A percentile compares a stretch with the other conserved stretches of the same genome.
Evolutionary conservation across 2,329 filamentous ascomycete genomes (phyloP).

Genomic region (Aspergillus aculeatinus): DNA sequence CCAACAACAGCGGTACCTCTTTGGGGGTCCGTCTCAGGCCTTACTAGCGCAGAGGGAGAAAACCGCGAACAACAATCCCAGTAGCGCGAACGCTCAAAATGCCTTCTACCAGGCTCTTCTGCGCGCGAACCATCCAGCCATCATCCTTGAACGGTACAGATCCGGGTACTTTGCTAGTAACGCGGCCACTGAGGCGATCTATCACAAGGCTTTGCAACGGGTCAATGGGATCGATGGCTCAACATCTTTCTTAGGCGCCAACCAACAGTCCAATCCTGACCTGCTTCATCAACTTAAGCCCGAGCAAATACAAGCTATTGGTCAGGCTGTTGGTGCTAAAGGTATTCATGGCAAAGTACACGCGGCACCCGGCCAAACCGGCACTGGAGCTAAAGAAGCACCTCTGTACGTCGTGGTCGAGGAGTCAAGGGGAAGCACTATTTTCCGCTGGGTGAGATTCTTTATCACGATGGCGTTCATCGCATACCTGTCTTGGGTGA

Average conservation of each 20-base stretch:
- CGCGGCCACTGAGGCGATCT: conserved; percentile 71
- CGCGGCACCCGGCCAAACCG: conserved; percentile 47
- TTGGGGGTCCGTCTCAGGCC: conserved; percentile 48
- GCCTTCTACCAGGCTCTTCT: conserved; percentile 90
- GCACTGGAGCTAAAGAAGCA: conserved; percentile 72
- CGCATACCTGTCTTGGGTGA: conserved; percentile 74
- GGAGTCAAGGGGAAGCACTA: conserved; percentile 72
- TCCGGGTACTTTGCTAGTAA: conserved; percentile 83
- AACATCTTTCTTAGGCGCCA: conserved; percentile 23
- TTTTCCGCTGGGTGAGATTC: conserved; percentile 94
- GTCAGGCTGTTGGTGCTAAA: conserved; percentile 75
- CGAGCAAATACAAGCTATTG: conserved; percentile 72
- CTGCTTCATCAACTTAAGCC: conserved; percentile 46
- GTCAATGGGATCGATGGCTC: conserved; percentile 49
- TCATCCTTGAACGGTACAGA: conserved; percentile 86
- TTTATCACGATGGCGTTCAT: conserved; percentile 73
- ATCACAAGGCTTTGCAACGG: conserved; percentile 69
- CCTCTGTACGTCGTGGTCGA: conserved; percentile 97
- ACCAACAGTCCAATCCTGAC: conserved; percentile 10
- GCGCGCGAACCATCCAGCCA: conserved; percentile 88
- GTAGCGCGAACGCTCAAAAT: conserved; percentile 83
- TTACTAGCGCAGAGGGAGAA: conserved; percentile 83
- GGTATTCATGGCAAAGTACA: conserved; percentile 65
- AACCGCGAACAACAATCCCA: conserved; percentile 87
- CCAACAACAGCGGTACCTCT: conserved; percentile 40